Percentiles rank a stretch among this genome's conserved stretches.
phyloP scores from a whole-genome alignment of 2,329 filamentous ascomycete genomes.

The Neopestalotiopsis sp. region DNA sequence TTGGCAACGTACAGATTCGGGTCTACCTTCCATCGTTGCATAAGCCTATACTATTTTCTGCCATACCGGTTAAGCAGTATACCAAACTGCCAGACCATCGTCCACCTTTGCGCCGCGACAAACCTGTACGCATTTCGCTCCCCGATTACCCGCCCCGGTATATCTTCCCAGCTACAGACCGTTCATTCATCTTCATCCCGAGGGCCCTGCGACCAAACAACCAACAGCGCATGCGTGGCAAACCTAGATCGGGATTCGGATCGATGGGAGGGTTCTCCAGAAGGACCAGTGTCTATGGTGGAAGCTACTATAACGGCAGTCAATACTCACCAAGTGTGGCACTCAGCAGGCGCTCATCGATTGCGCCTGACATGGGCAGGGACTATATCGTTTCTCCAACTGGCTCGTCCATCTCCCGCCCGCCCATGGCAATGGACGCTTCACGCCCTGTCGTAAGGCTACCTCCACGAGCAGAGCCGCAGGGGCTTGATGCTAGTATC shows the following conservation, averaged over 20 bases:
- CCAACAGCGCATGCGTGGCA: slow-evolving; percentile 79
- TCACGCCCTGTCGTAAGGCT: slow-evolving; percentile 80
- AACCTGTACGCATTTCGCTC: slow-evolving; percentile 92
- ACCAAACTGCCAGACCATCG: slow-evolving; percentile 94
- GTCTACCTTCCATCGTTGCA: slow-evolving; percentile 81
- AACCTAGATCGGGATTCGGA: slow-evolving; percentile 74
- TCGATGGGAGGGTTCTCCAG: slow-evolving; percentile 73
- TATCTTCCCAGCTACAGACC: slow-evolving; percentile 86
- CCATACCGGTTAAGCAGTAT: slow-evolving; percentile 85
- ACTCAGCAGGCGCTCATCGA: slow-evolving; percentile 89
- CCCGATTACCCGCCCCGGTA: slow-evolving; percentile 82
- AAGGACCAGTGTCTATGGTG: slow-evolving; percentile 81
- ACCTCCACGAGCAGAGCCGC: slow-evolving; percentile 60
- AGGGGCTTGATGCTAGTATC: slow-evolving; percentile 29
- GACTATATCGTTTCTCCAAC: slow-evolving; percentile 83
- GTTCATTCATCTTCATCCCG: slow-evolving; percentile 98
- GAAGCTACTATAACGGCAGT: slow-evolving; percentile 71
- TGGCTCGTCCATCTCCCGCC: slow-evolving; percentile 76
- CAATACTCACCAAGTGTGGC: slow-evolving; percentile 85
- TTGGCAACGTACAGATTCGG: slow-evolving; percentile 85
- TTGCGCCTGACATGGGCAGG: slow-evolving; percentile 67
- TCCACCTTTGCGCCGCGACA: slow-evolving; percentile 91
- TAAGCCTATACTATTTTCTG: slow-evolving; percentile 72
- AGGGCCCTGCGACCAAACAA: slow-evolving; percentile 93
- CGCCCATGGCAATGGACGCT: slow-evolving; percentile 65